phyloP scores from a whole-genome alignment of 2,329 filamentous ascomycete species.

The Pseudogymnoascus sp. region DNA sequence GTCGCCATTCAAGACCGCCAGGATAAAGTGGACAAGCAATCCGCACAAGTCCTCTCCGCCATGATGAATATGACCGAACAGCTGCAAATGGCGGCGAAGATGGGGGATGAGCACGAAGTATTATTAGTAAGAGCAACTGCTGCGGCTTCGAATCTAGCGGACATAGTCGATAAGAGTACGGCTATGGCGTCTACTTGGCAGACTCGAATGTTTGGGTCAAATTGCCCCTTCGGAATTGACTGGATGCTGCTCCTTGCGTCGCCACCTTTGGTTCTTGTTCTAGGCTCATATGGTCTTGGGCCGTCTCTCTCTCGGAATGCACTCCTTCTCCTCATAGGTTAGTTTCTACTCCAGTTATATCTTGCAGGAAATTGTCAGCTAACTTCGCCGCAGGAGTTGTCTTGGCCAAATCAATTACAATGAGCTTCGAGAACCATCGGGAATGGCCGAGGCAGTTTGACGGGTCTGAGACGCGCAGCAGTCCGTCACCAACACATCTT shows the following conservation, averaged over 20 bases:
- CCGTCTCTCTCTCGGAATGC: not conserved
- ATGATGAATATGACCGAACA: constrained; percentile 9
- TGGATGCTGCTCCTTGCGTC: not conserved
- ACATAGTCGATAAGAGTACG: not conserved
- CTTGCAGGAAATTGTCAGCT: not conserved
- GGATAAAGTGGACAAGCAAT: not conserved
- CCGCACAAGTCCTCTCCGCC: not conserved
- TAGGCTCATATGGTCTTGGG: not conserved
- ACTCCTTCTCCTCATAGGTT: not conserved
- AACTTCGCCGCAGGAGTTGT: not conserved
- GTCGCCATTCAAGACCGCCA: constrained; percentile 6
- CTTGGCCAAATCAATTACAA: not conserved
- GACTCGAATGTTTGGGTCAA: not conserved
- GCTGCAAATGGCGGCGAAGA: not conserved
- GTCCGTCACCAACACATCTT: not conserved
- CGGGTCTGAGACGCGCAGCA: not conserved
- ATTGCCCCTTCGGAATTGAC: not conserved
- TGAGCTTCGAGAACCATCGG: not conserved
- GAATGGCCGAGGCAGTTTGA: not conserved
- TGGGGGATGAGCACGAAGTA: constrained; percentile 1
- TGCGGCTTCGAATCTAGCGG: not conserved
- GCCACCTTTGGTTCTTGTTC: not conserved
- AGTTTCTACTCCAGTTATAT: not conserved
- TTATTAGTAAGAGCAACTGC: not conserved
- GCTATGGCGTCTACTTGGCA: not conserved